phyloP scores from a whole-genome alignment of 257 asterid species.

The Jacaranda copaia region DNA sequence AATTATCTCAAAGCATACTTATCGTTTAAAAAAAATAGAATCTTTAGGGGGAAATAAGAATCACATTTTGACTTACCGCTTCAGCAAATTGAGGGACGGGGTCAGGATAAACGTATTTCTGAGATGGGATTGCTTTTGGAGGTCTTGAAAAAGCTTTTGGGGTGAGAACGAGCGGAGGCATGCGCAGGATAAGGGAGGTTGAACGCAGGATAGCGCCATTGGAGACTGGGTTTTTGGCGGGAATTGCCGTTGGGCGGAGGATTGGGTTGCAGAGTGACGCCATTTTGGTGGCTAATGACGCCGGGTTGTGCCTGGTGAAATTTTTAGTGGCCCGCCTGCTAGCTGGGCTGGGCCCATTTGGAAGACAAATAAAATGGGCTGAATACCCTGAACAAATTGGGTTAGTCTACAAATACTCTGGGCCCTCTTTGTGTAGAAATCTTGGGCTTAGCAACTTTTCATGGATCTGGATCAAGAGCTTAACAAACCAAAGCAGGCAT shows the following conservation, averaged over 20 bases:
- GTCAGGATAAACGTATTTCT: constrained; percentile 61
- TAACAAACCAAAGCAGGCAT: neutral
- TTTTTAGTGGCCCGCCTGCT: neutral
- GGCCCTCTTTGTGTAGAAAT: neutral
- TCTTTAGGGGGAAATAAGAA: neutral
- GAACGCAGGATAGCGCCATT: constrained; percentile 29
- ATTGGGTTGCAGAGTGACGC: constrained; percentile 34
- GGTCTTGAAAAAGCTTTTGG: constrained; percentile 21
- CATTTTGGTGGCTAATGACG: constrained; percentile 29
- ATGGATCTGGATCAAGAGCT: neutral
- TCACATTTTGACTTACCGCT: constrained; percentile 45
- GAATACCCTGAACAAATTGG: neutral
- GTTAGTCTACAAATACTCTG: neutral
- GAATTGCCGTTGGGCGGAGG: constrained; percentile 46
- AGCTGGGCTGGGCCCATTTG: constrained; percentile 13
- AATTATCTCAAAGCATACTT: neutral
- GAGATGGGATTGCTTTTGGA: constrained; percentile 48
- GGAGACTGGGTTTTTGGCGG: constrained; percentile 47
- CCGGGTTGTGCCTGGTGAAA: constrained; percentile 18
- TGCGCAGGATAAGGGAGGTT: constrained; percentile 36
- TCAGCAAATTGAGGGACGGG: constrained; percentile 69
- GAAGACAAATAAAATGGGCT: neutral
- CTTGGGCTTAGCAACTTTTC: neutral
- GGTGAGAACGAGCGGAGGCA: neutral
- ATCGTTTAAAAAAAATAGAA: neutral